Evolutionary conservation across 345 rosid species (phyloP).

Genomic region (Pseudoturritis turrita): DNA sequence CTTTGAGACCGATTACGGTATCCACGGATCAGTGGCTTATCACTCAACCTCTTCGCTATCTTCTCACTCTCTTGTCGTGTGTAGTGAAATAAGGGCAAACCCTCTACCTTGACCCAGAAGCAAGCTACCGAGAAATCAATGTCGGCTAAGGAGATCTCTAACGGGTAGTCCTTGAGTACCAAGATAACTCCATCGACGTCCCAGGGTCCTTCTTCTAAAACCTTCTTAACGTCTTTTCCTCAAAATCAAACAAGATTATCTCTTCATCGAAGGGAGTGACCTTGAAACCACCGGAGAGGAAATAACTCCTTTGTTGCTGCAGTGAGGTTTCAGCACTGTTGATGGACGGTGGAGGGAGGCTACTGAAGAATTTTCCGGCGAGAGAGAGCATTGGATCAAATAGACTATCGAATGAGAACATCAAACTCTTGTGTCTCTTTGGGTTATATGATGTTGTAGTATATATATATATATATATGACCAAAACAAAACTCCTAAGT

Average conservation of each 20-base stretch:
- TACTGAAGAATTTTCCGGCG: not conserved
- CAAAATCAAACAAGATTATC: not conserved
- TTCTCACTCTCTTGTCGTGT: not conserved
- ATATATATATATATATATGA: no score
- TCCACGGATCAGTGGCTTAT: not conserved
- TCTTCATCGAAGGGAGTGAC: not conserved
- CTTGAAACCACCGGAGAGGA: not conserved
- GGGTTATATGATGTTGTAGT: no score
- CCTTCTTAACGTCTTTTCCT: not conserved
- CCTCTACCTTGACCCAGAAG: not conserved
- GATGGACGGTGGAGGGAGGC: not conserved
- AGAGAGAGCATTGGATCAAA: not conserved
- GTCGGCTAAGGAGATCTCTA: not conserved
- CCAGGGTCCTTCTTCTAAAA: not conserved
- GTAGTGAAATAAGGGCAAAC: not conserved
- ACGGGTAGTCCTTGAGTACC: not conserved
- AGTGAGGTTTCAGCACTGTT: not conserved
- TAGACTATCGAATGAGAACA: not conserved
- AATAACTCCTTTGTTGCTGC: not conserved
- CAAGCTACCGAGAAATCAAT: not conserved
- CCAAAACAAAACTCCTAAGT: no score
- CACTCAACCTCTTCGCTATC: not conserved
- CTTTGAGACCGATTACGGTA: not conserved
- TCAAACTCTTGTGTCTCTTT: no score
- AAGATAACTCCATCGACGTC: not conserved